These are phyloP conservation scores for Ogataea hybrid DNA, from an alignment of 1,139 yeast genomes.

Conservation along the genomic window DNA sequence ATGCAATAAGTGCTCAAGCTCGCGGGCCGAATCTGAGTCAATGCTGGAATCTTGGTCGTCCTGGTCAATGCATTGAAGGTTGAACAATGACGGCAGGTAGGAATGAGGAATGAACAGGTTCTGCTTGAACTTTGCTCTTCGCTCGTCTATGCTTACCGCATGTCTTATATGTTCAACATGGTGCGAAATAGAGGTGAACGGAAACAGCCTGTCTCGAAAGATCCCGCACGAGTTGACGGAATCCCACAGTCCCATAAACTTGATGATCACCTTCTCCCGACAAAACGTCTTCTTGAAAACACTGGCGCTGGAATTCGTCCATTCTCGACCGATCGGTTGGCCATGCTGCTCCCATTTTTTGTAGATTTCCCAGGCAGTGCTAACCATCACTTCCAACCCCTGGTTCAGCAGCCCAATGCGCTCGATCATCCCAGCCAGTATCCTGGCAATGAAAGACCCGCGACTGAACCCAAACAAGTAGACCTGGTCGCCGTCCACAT, in stretches of 20 bases:
- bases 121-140: conserved; percentile 60
- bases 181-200: conserved; percentile 49
- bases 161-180: conserved; percentile 60
- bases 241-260: conserved; percentile 66
- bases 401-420: conserved; percentile 52
- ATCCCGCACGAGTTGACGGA: conserved; percentile 65
- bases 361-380: conserved; percentile 61
- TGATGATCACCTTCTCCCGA: conserved; percentile 41
- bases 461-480: conserved; percentile 61
- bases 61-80: conserved; percentile 22
- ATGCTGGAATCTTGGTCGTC: conserved; percentile 9
- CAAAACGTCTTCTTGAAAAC: conserved; percentile 55
- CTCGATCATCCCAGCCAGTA: conserved; percentile 62
- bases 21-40: not conserved
- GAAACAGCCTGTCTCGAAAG: conserved; percentile 53
- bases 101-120: conserved; percentile 47
- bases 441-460: conserved; percentile 64
- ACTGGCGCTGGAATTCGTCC: conserved; percentile 35
- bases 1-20: conserved; percentile 2
- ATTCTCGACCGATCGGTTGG: conserved; percentile 42
- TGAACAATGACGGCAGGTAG: conserved; percentile 34
- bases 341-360: conserved; percentile 61
- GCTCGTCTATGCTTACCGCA: conserved; percentile 63
- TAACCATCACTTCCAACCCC: conserved; percentile 53
- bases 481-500: conserved; percentile 48